Percentiles rank a stretch among this genome's conserved stretches.
phyloP scores from a whole-genome alignment of 2,329 filamentous ascomycete species.

The Ceratocystis eucalypticola region DNA sequence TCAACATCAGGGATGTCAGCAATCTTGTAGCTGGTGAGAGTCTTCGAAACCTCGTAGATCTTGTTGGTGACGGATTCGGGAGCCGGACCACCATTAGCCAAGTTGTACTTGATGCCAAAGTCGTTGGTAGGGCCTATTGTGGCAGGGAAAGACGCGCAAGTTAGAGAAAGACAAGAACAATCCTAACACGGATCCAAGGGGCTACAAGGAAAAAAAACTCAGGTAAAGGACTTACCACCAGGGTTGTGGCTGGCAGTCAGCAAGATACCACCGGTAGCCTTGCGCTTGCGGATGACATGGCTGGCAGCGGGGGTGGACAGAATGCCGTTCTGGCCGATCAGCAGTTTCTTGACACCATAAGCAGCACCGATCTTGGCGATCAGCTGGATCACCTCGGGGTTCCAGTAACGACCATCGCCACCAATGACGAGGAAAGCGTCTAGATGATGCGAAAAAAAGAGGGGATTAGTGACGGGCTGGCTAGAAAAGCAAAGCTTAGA shows the following conservation, averaged over 20 bases:
- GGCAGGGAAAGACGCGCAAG: neutral
- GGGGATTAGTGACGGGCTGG: neutral
- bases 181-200: neutral
- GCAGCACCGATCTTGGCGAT: slow-evolving; percentile 95
- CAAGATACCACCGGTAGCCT: slow-evolving; percentile 91
- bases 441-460: slow-evolving; percentile 23
- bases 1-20: slow-evolving; percentile 77
- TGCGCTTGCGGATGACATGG: slow-evolving; percentile 86
- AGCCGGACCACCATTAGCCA: slow-evolving; percentile 87
- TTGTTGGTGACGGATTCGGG: slow-evolving; percentile 96
- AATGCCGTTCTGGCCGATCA: slow-evolving; percentile 93
- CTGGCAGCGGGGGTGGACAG: slow-evolving; percentile 92
- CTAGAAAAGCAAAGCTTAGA: neutral
- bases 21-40: slow-evolving; percentile 82
- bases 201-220: no score
- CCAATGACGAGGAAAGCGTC: slow-evolving; percentile 84
- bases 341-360: slow-evolving; percentile 96
- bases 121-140: slow-evolving; percentile 70
- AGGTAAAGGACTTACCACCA: slow-evolving; percentile 51
- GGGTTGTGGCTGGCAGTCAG: slow-evolving; percentile 97
- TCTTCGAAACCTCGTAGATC: slow-evolving; percentile 87
- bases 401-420: slow-evolving; percentile 93
- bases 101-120: slow-evolving; percentile 99
- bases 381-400: slow-evolving; percentile 88
- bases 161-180: neutral